Percentiles rank a stretch among this genome's conserved stretches.
phyloP scores from a whole-genome alignment of 2,329 filamentous ascomycete genomes.

The Neocucurbitaria cava region DNA sequence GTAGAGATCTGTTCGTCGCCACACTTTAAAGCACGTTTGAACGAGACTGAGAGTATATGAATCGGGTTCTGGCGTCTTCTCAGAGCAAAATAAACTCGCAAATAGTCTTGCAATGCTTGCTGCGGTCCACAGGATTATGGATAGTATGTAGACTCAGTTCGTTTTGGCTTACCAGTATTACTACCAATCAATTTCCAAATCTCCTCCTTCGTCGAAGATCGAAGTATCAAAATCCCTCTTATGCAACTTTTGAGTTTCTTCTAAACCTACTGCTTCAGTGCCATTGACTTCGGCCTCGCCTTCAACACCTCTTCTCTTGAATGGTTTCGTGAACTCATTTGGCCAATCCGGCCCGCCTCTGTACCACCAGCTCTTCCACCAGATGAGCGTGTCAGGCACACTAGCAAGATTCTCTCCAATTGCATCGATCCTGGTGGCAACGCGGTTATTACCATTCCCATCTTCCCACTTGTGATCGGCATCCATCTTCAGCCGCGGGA shows the following conservation, averaged over 20 bases:
- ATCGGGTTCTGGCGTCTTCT: too few relatives aligned
- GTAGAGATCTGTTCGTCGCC: too few relatives aligned
- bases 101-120: too few relatives aligned
- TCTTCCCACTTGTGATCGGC: not conserved
- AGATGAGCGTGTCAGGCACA: not conserved
- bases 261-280: not conserved
- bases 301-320: not conserved
- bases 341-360: conserved; percentile 4
- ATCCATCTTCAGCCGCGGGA: conserved; percentile 3
- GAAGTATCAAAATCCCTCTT: conserved; percentile 1
- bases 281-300: not conserved
- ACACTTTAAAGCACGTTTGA: too few relatives aligned
- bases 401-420: conserved; percentile 1
- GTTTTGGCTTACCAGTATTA: too few relatives aligned
- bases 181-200: not conserved
- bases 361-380: conserved; percentile 3
- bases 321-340: not conserved
- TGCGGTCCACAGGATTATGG: too few relatives aligned
- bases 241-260: not conserved
- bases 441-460: not conserved
- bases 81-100: too few relatives aligned
- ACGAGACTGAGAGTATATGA: too few relatives aligned
- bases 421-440: conserved; percentile 1
- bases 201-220: conserved; percentile 2
- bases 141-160: too few relatives aligned